A percentile compares a stretch with the other conserved stretches of the same genome.
phyloP scores from a whole-genome alignment of 2,329 filamentous ascomycete genomes.

The Cercospora sp. region DNA sequence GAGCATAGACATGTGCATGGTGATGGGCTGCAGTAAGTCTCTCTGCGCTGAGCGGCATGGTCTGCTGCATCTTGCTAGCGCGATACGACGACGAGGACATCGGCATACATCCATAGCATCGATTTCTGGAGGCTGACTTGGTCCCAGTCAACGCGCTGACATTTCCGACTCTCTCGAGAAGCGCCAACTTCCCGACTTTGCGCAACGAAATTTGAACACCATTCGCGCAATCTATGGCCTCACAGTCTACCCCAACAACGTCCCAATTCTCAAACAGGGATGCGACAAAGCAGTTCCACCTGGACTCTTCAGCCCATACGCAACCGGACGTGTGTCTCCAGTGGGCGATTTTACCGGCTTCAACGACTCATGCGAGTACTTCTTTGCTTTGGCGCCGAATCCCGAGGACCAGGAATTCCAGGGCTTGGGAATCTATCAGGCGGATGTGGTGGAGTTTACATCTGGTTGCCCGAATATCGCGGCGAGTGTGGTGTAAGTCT shows the following conservation, averaged over 20 bases:
- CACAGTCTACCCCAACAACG: conserved; percentile 41
- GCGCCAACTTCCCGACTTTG: conserved; percentile 15
- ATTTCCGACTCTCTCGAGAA: not conserved
- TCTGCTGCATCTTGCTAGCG: too few species aligned
- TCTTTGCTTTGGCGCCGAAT: conserved; percentile 46
- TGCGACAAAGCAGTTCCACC: conserved; percentile 39
- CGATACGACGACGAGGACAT: too few species aligned
- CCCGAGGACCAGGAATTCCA: conserved; percentile 31
- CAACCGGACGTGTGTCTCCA: conserved; percentile 44
- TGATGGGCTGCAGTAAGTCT: not conserved
- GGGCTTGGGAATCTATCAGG: conserved; percentile 26
- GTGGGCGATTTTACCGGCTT: conserved; percentile 47
- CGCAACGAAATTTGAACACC: conserved; percentile 15
- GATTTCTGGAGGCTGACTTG: not conserved
- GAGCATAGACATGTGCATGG: not conserved
- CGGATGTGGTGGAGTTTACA: conserved; percentile 30
- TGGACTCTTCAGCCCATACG: conserved; percentile 43
- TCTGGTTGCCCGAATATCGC: conserved; percentile 27
- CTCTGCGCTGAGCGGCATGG: too few species aligned
- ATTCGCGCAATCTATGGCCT: conserved; percentile 14
- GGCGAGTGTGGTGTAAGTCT: conserved; percentile 23
- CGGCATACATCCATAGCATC: too few species aligned
- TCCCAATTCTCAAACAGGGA: conserved; percentile 42
- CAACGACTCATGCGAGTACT: conserved; percentile 48
- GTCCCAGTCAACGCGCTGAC: not conserved